Percentiles rank a stretch among this genome's conserved stretches.
phyloP scores from a whole-genome alignment of 2,329 filamentous ascomycete species.

The Tolypocladium amazonense region DNA sequence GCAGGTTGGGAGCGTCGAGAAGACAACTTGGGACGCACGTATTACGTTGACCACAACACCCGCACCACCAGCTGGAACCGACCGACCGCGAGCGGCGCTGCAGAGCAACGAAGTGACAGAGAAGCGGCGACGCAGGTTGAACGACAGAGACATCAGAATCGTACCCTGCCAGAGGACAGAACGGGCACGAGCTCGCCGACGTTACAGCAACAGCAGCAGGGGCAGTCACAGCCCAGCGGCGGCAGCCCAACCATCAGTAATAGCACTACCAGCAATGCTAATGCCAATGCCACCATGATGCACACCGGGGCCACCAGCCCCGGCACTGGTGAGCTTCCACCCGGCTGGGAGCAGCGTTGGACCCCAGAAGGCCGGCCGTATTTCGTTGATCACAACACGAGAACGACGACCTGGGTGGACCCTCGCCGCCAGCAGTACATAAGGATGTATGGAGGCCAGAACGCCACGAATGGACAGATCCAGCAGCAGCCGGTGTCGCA shows the following conservation, averaged over 20 bases:
- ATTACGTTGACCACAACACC: conserved; percentile 97
- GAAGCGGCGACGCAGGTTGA: conserved; percentile 91
- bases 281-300: conserved; percentile 67
- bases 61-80: conserved; percentile 94
- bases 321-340: conserved; percentile 86
- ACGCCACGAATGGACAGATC: conserved; percentile 74
- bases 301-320: conserved; percentile 87
- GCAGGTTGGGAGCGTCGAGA: conserved; percentile 93
- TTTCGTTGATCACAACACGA: conserved; percentile 97
- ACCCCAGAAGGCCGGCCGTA: conserved; percentile 92
- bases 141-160: conserved; percentile 85
- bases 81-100: conserved; percentile 68
- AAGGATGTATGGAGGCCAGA: conserved; percentile 87
- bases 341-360: conserved; percentile 92
- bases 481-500: conserved; percentile 98
- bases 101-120: conserved; percentile 60
- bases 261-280: conserved; percentile 21
- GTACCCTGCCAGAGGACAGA: conserved; percentile 89
- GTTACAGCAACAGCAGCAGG: conserved; percentile 44
- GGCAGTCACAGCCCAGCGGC: conserved; percentile 30
- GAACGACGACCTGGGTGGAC: conserved; percentile 97
- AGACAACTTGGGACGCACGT: conserved; percentile 88
- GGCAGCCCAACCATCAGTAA: conserved; percentile 9
- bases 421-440: conserved; percentile 96
- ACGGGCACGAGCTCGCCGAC: conserved; percentile 90